Base-by-base conservation (phyloP, 495 filamentous ascomycete genomes). In the Opeltia flavorubescens region DNA sequence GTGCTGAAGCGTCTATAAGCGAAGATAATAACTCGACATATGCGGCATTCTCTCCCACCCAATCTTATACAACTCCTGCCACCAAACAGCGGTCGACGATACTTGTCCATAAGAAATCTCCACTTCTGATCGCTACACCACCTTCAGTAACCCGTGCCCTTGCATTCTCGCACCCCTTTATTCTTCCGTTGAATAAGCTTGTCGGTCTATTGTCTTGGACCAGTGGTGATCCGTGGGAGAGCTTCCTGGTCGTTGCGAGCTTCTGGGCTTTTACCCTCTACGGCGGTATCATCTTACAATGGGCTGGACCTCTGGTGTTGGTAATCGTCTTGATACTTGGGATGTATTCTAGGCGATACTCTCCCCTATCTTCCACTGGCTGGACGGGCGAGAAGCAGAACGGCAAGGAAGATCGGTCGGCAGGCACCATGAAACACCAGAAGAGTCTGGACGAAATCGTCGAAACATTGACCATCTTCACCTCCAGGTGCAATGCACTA, bases 391-490 rank as follows among this genome's bases (percentile, higher is more conserved):
- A 78, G 57, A 78, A 78, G 50, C 36, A 59, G 43, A 63, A 66
- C 59, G 60, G 62, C 59, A 62, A 71, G 61, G 58, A 76, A 46
- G 60, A 58, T 5, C 49, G 69, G 2, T 79, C 81, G 1, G 85
- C 89, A 50, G 57, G 59, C 43, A 76, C 66, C 41, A 81, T 76
- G 34, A 78, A 77, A 15, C 85, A 91, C 54, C 73, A 81, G 48
- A 82, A 83, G 63, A 95, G 88, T 33, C 67, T 99, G 31, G 91
- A 99, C 55, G 91, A 96, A 66, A 96, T 99, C 49, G 83, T 99
- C 41, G 88, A 95, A 52, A 89, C 84, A 0, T 66, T 99, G 50
- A 83, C 82, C 59, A 75, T 80, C 21, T 88, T 99, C 56, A 96
- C 87, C 2, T 80, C 78, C 3, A 71, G 91, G 36, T 94, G 93